A percentile compares a stretch with the other conserved stretches of the same genome.
These are phyloP conservation scores for Fusarium floridanum DNA, from an alignment of 2,329 filamentous ascomycete genomes.

Conservation along the genomic window DNA sequence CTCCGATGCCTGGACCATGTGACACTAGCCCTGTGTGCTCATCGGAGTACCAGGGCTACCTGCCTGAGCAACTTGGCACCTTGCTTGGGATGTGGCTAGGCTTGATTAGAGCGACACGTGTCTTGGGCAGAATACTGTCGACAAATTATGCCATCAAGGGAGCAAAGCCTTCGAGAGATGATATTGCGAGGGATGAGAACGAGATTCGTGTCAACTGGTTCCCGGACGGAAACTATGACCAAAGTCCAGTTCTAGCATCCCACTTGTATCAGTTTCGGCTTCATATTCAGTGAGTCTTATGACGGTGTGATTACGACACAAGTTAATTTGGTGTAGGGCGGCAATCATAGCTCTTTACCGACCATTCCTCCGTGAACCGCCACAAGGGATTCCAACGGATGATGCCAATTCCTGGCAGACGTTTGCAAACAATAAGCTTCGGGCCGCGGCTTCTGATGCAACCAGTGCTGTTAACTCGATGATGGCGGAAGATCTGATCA, in stretches of 20 bases:
- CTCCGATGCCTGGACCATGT: neutral
- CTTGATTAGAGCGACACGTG: neutral
- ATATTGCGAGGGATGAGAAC: neutral
- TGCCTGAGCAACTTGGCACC: neutral
- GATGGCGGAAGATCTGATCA: conserved; percentile 1
- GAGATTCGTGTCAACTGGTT: neutral
- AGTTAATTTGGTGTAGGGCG: neutral
- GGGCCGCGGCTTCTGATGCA: neutral
- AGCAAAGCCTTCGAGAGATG: neutral
- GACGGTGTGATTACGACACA: too few relatives aligned
- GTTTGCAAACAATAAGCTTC: neutral
- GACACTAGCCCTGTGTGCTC: neutral
- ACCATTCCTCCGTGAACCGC: neutral
- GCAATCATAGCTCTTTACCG: neutral
- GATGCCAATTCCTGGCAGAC: neutral
- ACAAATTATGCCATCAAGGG: neutral
- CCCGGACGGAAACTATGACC: neutral
- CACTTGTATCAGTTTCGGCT: neutral
- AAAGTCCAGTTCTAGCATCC: neutral
- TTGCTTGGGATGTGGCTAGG: neutral
- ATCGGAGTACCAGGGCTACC: neutral
- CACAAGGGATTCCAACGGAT: neutral
- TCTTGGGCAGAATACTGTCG: neutral
- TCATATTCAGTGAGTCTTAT: neutral
- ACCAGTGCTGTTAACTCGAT: neutral